Evolutionary conservation across 495 filamentous ascomycete genomes (phyloP).

Genomic region (Penicillium canescens): DNA sequence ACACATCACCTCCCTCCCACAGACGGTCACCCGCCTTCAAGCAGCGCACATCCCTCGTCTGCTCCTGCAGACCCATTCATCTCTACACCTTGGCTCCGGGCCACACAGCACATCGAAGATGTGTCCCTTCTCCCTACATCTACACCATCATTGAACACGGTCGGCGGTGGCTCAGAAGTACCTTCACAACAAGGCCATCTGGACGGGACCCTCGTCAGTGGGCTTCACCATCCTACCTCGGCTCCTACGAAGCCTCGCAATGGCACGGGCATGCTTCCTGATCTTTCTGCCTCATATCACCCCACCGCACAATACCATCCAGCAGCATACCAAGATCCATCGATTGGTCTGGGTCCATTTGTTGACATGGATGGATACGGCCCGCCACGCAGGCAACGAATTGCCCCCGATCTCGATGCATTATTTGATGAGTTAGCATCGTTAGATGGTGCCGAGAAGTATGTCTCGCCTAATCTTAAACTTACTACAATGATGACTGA

Average conservation of each 20-base stretch:
- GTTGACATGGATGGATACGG: slow-evolving; percentile 38
- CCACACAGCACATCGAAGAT: slow-evolving; percentile 31
- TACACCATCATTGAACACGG: slow-evolving; percentile 32
- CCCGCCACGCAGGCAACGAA: slow-evolving; percentile 32
- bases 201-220: slow-evolving; percentile 11
- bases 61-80: slow-evolving; percentile 23
- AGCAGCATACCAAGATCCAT: slow-evolving; percentile 30
- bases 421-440: slow-evolving; percentile 46
- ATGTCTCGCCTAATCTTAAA: background rate
- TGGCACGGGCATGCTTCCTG: slow-evolving; percentile 22
- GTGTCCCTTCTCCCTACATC: slow-evolving; percentile 32
- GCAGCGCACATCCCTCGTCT: background rate
- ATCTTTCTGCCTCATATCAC: slow-evolving; percentile 28
- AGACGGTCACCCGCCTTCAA: slow-evolving; percentile 4
- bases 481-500: slow-evolving; percentile 2
- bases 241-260: slow-evolving; percentile 23
- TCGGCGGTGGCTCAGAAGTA: slow-evolving; percentile 22
- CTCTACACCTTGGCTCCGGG: slow-evolving; percentile 34
- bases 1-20: slow-evolving; percentile 12
- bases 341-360: slow-evolving; percentile 27
- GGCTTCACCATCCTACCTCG: slow-evolving; percentile 23
- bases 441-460: slow-evolving; percentile 44
- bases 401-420: slow-evolving; percentile 44
- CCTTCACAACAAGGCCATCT: slow-evolving; percentile 22
- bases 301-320: slow-evolving; percentile 27